Evolutionary conservation across 2,329 filamentous ascomycete species (phyloP).

Genomic region (Aspergillus bombycis): DNA sequence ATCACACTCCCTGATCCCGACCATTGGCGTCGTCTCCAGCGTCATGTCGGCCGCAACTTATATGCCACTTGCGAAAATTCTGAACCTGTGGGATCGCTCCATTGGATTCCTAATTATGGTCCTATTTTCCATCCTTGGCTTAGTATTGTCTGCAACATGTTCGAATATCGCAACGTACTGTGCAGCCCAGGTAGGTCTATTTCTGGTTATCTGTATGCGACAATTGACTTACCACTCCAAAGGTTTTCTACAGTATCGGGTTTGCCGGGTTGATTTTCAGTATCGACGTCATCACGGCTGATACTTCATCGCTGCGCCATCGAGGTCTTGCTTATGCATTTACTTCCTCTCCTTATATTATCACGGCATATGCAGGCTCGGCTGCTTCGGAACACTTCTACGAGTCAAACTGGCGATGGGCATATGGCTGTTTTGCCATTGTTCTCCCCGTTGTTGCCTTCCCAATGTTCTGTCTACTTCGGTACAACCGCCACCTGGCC

Average conservation of each 20-base stretch:
- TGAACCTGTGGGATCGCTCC: conserved; percentile 65
- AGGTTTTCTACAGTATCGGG: conserved; percentile 63
- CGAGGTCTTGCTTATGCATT: conserved; percentile 62
- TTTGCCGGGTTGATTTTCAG: conserved; percentile 57
- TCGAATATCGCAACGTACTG: conserved; percentile 64
- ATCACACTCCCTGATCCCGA: conserved; percentile 57
- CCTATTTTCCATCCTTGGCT: conserved; percentile 49
- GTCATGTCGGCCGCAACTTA: conserved; percentile 61
- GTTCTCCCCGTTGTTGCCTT: conserved; percentile 58
- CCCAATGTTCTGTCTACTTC: conserved; percentile 58
- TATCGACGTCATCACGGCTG: conserved; percentile 61
- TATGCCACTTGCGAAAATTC: conserved; percentile 63
- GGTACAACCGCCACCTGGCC: conserved; percentile 59
- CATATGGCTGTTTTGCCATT: conserved; percentile 62
- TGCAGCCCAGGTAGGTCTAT: conserved; percentile 52
- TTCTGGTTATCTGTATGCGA: background rate
- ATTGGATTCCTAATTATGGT: conserved; percentile 59
- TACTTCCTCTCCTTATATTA: conserved; percentile 61
- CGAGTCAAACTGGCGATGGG: conserved; percentile 62
- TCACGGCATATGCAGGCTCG: conserved; percentile 60
- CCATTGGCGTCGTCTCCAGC: conserved; percentile 59
- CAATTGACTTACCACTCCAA: background rate
- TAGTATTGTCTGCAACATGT: conserved; percentile 66
- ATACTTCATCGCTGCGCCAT: conserved; percentile 62
- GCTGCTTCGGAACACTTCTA: conserved; percentile 54